A percentile compares a stretch with the other conserved stretches of the same genome.
phyloP scores from a whole-genome alignment of 768 basidiomycete genomes.

The Amanita brunnescens region DNA sequence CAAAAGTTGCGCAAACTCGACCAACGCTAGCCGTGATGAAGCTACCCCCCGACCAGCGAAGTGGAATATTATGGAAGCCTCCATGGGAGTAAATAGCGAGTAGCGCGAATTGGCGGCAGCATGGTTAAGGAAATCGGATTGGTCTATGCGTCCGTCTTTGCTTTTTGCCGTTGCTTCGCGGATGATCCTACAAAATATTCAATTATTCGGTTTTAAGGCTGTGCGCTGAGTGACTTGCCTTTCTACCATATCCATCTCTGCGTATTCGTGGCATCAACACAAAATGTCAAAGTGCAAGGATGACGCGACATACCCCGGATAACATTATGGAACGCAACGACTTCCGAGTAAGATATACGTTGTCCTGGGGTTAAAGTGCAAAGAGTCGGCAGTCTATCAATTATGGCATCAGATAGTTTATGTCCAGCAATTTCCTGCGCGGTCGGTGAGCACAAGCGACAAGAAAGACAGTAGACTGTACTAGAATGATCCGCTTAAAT shows the following conservation, averaged over 20 bases:
- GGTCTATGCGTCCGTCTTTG: slow-evolving; percentile 93
- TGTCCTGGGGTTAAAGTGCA: slow-evolving; percentile 85
- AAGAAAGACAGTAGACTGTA: slow-evolving; percentile 26
- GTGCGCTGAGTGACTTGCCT: slow-evolving; percentile 35
- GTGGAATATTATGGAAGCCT: slow-evolving; percentile 96
- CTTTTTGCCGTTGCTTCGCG: slow-evolving; percentile 84
- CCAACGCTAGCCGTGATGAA: slow-evolving; percentile 63
- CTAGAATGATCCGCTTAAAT: slow-evolving; percentile 92
- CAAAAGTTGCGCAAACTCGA: slow-evolving; percentile 89
- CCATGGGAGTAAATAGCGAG: slow-evolving; percentile 95
- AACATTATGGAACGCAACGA: slow-evolving; percentile 95
- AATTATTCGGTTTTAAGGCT: slow-evolving; percentile 4
- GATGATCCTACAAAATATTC: slow-evolving; percentile 49
- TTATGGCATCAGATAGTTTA: slow-evolving; percentile 90
- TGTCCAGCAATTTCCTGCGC: slow-evolving; percentile 89
- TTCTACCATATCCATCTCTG: slow-evolving; percentile 97
- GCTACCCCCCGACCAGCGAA: slow-evolving; percentile 81
- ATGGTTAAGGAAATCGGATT: slow-evolving; percentile 91
- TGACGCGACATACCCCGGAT: slow-evolving; percentile 55
- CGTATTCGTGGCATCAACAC: slow-evolving; percentile 3
- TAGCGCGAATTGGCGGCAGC: slow-evolving; percentile 83
- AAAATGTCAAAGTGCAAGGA: background rate
- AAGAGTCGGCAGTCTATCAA: slow-evolving; percentile 87
- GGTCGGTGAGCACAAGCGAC: slow-evolving; percentile 1
- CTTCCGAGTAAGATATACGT: slow-evolving; percentile 93